These are phyloP conservation scores for Rhizopogon rudus DNA, from an alignment of 768 basidiomycete species.

Conservation along the genomic window DNA sequence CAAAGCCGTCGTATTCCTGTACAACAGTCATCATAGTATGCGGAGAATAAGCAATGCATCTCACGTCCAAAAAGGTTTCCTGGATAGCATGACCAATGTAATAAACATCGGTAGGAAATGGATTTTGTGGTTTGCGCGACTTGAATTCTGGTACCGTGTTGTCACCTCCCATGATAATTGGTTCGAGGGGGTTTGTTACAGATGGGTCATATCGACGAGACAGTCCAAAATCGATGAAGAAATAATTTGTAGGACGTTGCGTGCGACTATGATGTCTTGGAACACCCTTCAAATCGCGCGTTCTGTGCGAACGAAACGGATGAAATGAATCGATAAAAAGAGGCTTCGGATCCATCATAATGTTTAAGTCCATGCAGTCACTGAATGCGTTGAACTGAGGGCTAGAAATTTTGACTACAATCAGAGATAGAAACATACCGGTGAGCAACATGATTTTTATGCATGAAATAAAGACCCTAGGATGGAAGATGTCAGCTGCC, in stretches of 20 bases:
- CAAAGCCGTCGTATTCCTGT: constrained; percentile 3
- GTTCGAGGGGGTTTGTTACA: constrained; percentile 8
- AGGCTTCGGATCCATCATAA: constrained; percentile 12
- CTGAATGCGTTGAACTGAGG: constrained; percentile 3
- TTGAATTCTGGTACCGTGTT: constrained; percentile 26
- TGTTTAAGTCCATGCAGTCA: constrained; percentile 4
- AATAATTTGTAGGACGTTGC: constrained; percentile 13
- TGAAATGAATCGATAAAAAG: constrained; percentile 3
- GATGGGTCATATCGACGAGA: constrained; percentile 15
- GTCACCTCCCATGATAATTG: constrained; percentile 12
- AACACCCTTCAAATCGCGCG: neutral
- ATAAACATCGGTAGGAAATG: constrained; percentile 33
- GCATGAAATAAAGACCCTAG: constrained; percentile 33
- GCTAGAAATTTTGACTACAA: neutral
- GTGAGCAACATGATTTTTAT: constrained; percentile 29
- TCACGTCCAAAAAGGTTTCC: constrained; percentile 19
- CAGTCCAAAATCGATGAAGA: constrained; percentile 23
- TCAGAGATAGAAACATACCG: constrained; percentile 15
- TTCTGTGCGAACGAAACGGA: neutral
- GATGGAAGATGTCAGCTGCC: neutral
- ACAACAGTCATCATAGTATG: neutral
- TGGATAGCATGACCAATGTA: constrained; percentile 28
- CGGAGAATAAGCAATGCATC: neutral
- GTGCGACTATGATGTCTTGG: constrained; percentile 11
- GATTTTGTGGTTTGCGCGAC: constrained; percentile 14